Percentiles rank a stretch among this genome's conserved stretches.
Evolutionary conservation across 2,329 filamentous ascomycete species (phyloP).

Genomic region (Fusarium liriodendri): DNA sequence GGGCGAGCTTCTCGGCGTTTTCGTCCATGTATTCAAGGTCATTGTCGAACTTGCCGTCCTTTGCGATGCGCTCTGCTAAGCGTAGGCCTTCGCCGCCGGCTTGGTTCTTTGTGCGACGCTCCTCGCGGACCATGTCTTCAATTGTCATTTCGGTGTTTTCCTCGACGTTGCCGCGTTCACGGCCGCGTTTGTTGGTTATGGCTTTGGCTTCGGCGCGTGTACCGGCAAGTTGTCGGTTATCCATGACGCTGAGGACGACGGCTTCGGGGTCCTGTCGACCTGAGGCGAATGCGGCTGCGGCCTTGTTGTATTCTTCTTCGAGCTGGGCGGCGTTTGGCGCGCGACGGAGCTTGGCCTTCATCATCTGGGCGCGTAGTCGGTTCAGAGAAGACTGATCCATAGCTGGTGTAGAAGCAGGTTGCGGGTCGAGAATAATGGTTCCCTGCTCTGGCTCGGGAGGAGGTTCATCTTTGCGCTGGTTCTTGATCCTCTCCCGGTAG

Average conservation of each 20-base stretch:
- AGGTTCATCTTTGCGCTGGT: constrained; percentile 56
- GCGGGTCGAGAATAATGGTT: constrained; percentile 59
- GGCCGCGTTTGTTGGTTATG: constrained; percentile 82
- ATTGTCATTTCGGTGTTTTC: constrained; percentile 97
- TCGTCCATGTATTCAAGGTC: constrained; percentile 98
- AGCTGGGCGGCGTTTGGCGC: constrained; percentile 80
- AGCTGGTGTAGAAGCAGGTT: constrained; percentile 54
- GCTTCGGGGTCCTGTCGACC: constrained; percentile 69
- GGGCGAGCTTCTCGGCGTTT: constrained; percentile 90
- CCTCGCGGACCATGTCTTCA: constrained; percentile 96
- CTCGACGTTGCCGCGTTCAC: constrained; percentile 84
- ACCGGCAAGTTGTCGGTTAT: constrained; percentile 89
- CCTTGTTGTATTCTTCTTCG: constrained; percentile 85
- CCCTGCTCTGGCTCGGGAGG: constrained; percentile 61
- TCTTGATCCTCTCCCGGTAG: constrained; percentile 78
- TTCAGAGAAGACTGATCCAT: constrained; percentile 87
- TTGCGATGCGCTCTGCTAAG: constrained; percentile 92
- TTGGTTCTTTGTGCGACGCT: constrained; percentile 84
- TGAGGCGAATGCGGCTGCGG: constrained; percentile 69
- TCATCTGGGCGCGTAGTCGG: constrained; percentile 89
- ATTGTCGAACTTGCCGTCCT: constrained; percentile 90
- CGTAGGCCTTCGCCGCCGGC: constrained; percentile 82
- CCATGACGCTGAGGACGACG: constrained; percentile 87
- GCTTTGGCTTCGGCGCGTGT: constrained; percentile 78
- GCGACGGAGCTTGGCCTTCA: constrained; percentile 91